A percentile compares a stretch with the other conserved stretches of the same genome.
Evolutionary conservation across 2,329 filamentous ascomycete species (phyloP).

Genomic region (Chaetomium olivaceum): DNA sequence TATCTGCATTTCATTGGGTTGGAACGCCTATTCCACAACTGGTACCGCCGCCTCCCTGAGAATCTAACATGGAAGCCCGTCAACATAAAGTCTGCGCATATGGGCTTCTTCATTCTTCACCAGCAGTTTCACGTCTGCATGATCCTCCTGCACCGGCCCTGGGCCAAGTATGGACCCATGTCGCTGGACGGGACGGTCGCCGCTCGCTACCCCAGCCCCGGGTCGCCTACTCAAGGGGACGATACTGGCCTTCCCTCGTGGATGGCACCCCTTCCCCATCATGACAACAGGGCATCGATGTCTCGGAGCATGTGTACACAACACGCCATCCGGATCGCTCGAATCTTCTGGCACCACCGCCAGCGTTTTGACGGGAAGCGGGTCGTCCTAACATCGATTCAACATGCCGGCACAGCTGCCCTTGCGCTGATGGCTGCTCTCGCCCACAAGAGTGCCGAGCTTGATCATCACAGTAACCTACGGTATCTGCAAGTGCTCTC

Average conservation of each 20-base stretch:
- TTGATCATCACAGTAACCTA: constrained; percentile 43
- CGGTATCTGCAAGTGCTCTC: constrained; percentile 55
- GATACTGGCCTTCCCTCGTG: constrained; percentile 25
- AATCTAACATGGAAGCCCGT: constrained; percentile 50
- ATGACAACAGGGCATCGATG: constrained; percentile 38
- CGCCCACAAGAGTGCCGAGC: constrained; percentile 40
- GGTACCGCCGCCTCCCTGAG: constrained; percentile 54
- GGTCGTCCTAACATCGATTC: constrained; percentile 52
- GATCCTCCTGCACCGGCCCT: constrained; percentile 55
- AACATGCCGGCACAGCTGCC: constrained; percentile 56
- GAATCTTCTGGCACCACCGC: constrained; percentile 57
- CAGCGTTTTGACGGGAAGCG: constrained; percentile 53
- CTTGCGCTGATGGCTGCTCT: constrained; percentile 55
- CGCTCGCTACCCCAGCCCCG: constrained; percentile 23
- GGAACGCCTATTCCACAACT: constrained; percentile 55
- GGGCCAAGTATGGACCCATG: constrained; percentile 52
- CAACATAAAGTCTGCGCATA: constrained; percentile 52
- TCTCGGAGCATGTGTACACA: constrained; percentile 56
- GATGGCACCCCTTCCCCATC: constrained; percentile 43
- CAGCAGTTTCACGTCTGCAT: constrained; percentile 57
- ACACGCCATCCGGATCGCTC: constrained; percentile 53
- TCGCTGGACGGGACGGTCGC: constrained; percentile 31
- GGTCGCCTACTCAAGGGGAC: constrained; percentile 13
- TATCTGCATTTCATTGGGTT: constrained; percentile 53
- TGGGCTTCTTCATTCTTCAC: constrained; percentile 56